These are phyloP conservation scores for Chlorophyllum brunneum DNA, from an alignment of 768 basidiomycete species.

Conservation along the genomic window DNA sequence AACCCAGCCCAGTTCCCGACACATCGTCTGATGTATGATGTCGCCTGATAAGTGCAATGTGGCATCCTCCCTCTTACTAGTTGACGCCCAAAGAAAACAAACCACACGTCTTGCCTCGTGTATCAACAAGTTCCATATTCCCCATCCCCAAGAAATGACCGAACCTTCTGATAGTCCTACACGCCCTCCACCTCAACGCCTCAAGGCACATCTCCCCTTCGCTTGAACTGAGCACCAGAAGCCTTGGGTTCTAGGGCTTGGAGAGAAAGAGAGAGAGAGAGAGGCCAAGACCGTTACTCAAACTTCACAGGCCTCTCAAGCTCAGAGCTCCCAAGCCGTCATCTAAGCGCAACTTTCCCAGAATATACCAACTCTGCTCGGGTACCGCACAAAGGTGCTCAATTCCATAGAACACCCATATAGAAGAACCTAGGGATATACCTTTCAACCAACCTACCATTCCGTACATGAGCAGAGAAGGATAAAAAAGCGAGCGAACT, in stretches of 20 bases:
- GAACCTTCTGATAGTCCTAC: background rate
- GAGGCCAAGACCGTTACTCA: too few relatives aligned
- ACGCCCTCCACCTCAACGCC: background rate
- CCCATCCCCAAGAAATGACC: background rate
- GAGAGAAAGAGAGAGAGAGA: too few relatives aligned
- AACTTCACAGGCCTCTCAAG: too few relatives aligned
- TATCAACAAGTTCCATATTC: slow-evolving; percentile 1
- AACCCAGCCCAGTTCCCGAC: background rate
- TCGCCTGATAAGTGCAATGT: background rate
- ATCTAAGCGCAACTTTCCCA: too few relatives aligned
- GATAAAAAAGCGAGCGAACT: too few relatives aligned
- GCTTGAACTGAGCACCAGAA: background rate
- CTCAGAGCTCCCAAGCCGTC: too few relatives aligned
- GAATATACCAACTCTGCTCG: too few relatives aligned
- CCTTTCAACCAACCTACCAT: too few relatives aligned
- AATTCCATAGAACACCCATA: too few relatives aligned
- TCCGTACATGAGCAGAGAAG: too few relatives aligned
- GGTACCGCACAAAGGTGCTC: too few relatives aligned
- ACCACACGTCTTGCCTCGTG: slow-evolving; percentile 5
- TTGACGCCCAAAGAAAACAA: background rate
- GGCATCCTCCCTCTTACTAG: background rate
- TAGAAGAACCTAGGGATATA: too few relatives aligned
- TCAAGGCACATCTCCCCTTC: background rate
- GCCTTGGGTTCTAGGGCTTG: background rate
- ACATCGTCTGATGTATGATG: background rate